Conservation (phyloP, 2,329 filamentous ascomycete species). For the Cryoendolithus antarcticus region DNA sequence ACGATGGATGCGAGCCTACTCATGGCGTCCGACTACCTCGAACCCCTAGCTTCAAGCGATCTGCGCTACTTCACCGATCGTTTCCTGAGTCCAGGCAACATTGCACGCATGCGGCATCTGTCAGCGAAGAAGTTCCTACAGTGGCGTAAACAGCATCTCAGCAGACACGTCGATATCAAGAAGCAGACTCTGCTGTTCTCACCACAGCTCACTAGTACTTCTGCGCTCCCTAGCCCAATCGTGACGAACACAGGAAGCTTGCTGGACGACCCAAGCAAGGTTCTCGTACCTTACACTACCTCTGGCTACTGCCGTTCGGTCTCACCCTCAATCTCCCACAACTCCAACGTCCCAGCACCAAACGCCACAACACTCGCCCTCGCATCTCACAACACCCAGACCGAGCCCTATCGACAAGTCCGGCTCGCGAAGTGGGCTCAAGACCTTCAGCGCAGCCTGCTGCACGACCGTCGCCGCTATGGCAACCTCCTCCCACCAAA, state of each 20-base stretch:
- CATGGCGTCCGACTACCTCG: constrained; percentile 84
- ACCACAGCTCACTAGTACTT: constrained; percentile 10
- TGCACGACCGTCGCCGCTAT: constrained; percentile 59
- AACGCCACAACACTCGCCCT: constrained; percentile 36
- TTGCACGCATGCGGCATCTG: constrained; percentile 69
- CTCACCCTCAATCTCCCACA: constrained; percentile 16
- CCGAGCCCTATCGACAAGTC: constrained; percentile 51
- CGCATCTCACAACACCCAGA: constrained; percentile 36
- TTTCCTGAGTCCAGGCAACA: constrained; percentile 65
- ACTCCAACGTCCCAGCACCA: neutral
- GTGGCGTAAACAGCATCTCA: constrained; percentile 42
- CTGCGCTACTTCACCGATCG: constrained; percentile 55
- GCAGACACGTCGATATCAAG: constrained; percentile 14
- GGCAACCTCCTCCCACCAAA: constrained; percentile 45
- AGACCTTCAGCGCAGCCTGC: constrained; percentile 64
- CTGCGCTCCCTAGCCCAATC: constrained; percentile 9
- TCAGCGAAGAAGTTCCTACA: constrained; percentile 70
- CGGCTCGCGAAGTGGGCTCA: constrained; percentile 70
- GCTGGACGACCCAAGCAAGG: constrained; percentile 18
- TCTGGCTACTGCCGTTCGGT: constrained; percentile 23
- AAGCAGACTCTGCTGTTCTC: constrained; percentile 14
- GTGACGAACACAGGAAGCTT: constrained; percentile 16
- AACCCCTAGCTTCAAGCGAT: constrained; percentile 67
- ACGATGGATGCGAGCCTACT: constrained; percentile 85
- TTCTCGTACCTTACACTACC: constrained; percentile 18